Base-by-base conservation (phyloP, 78 protist genomes). In the Dictyostelium purpureum region DNA sequence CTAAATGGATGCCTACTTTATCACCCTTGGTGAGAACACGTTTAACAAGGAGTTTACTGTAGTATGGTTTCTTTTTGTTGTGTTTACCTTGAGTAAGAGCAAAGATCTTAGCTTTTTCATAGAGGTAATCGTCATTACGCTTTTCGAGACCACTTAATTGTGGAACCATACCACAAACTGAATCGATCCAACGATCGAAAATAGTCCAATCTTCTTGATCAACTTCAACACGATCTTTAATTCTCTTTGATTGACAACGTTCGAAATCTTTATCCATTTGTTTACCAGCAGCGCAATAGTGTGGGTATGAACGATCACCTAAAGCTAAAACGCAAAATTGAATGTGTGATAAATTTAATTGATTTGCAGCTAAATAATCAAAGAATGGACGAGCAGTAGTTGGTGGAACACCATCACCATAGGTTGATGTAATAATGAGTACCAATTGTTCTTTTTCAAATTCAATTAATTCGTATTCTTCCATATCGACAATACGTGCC, bases 371-470 rank as follows among this genome's bases (percentile, higher is more conserved):
- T 31, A 83, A 43, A 31, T 54, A 71, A 51, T 83, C 90, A 71
- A 83, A 83, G 90, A 83, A 83, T 49, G 90, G 90, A 83, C 90
- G 90, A 4, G 90, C 90, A 7, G 90, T 83, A 0, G 90, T 83
- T 37, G 90, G 90, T 71, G 90, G 90, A 5, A 83, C 90, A 83
- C 90, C 90, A 57, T 83, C 90, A 71, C 90, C 90, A 70, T 70
- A 83, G 51, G 90, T 83, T 19, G 90, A 83, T 2, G 90, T 54
- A 43, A 83, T 83, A 40, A 83, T 57, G 28, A 83, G 43, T 10
- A 83, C 80, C 31, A 83, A 16, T 43, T 83, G 90, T 71, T 83
- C 90, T 75, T 83, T 83, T 18, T 67, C 90, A 56, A 83, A 71
- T 11, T 83, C 75, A n/a, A 83, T 31, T 40, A 83, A 71, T 47